Base-by-base conservation (phyloP, 148 eudicot species). In the Vaccinium vitisidaea region DNA sequence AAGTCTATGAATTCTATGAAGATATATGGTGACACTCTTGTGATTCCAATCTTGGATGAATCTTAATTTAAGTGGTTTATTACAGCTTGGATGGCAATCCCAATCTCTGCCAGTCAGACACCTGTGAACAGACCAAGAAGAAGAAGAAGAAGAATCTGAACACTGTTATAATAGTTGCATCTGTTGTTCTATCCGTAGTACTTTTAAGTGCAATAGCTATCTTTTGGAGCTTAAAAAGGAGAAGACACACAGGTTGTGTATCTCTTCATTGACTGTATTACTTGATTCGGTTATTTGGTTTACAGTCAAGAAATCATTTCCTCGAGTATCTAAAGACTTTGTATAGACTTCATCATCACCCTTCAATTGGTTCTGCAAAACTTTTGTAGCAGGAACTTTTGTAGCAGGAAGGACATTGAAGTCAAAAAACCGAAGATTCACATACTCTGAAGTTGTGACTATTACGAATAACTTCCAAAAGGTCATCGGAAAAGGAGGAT, bases 361-460 rank as follows among this genome's bases (percentile, higher is more conserved):
- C 23, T 21, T 32, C 11, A 21, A 43, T 8, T 43, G 32, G 8
- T 63, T 12, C 25, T 16, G 27, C 49, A 54, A 81, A 53, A 0
- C 1, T 5, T 36, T 36, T 36, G 39, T 36, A 36, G 39, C 39
- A 36, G 39, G 39, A 53, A 0, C 1, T 5, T 74, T 43, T 43
- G 46, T n/a, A 82, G 67, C 13, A 30, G 69, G 54, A 6, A 77
- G 55, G 12, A 23, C 49, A 30, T 19, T 87, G 8, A 87, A 76
- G 74, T 12, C 12, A 1, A 84, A 77, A 65, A 83, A 75, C 21
- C 55, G 21, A 46, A 81, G 79, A 39, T 82, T 83, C 25, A 52
- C 84, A 46, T 88, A 84, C 53, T 77, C 84, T n/a, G 86, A 88
- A 73, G 77, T 88, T 21, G 16, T 82, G 69, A 80, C 39, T 6